These are phyloP conservation scores for Sugiyamaella pinicola DNA, from an alignment of 1,139 yeast species.

Conservation along the genomic window DNA sequence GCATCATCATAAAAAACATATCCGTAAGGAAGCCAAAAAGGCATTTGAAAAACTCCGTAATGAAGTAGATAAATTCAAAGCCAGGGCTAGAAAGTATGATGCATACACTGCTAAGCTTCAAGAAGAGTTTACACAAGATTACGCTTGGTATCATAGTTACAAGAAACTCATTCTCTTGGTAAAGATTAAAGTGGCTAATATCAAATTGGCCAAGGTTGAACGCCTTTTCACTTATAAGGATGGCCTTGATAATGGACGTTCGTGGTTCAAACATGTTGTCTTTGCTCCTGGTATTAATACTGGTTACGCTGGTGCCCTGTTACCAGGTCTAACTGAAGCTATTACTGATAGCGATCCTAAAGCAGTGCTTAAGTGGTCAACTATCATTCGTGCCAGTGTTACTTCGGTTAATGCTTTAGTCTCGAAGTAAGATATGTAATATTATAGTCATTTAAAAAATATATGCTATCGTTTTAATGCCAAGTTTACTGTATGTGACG, in stretches of 20 bases:
- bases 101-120: constrained; percentile 36
- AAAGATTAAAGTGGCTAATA: constrained; percentile 42
- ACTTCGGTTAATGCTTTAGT: constrained; percentile 33
- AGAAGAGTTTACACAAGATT: constrained; percentile 34
- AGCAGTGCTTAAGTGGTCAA: constrained; percentile 59
- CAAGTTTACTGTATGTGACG: too few species aligned
- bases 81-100: constrained; percentile 38
- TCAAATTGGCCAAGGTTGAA: constrained; percentile 48
- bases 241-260: constrained; percentile 65
- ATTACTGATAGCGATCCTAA: constrained; percentile 65
- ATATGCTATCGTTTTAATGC: too few species aligned
- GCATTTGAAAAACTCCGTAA: constrained; percentile 34
- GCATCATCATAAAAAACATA: background rate
- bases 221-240: constrained; percentile 61
- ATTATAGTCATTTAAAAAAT: too few species aligned
- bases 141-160: constrained; percentile 40
- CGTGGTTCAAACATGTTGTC: constrained; percentile 86
- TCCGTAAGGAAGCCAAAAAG: constrained; percentile 6
- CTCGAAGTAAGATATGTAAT: background rate
- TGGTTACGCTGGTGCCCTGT: constrained; percentile 81
- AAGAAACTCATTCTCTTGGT: constrained; percentile 38
- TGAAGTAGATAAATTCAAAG: constrained; percentile 32
- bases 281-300: constrained; percentile 84
- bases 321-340: constrained; percentile 81
- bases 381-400: constrained; percentile 45